Evolutionary conservation across 306 rosid genomes (phyloP), one percentile per base, ranked within the genome.

Genomic region (Vigna angularis): DNA sequence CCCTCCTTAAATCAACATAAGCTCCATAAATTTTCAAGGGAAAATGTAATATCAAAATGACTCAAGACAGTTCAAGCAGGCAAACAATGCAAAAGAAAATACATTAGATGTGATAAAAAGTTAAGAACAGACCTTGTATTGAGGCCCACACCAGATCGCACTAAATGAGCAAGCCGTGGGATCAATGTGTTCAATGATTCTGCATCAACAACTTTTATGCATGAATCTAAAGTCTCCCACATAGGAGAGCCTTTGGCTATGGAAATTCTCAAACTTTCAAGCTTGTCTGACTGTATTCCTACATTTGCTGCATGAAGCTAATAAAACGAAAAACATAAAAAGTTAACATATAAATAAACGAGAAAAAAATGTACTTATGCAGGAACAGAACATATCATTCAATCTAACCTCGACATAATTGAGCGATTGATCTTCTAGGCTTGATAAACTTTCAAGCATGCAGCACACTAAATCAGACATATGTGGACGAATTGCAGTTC

Each of bases 211-310:
- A 89, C 95, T 77, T 91, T 91, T 76, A 95, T 87, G 86, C 97
- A 89, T 11, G 84, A 86, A 83, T 95, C 97, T 74, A 92, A 94
- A 76, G 98, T 95, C 71, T 95, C 98, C 98, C 98, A 95, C 98
- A 95, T 95, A 44, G 97, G 98, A 82, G 98, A 95, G 76, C 98
- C 91, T 86, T 95, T 95, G 73, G 98, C 95, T 67, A 92, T 92
- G 48, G 98, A 92, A 85, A 95, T 86, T 88, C 98, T 92, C 85
- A 95, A 85, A 83, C 82, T 83, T 79, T 95, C 98, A 75, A 95
- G 96, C 89, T 91, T 95, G 63, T 95, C 98, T 66, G 88, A 82
- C 81, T 95, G 91, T 85, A 89, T 88, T 75, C 97, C 98, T 66
- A 77, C 97, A 86, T 89, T 94, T 83, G 91, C 88, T 17, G 97